Evolutionary conservation across 2,329 filamentous ascomycete species (phyloP).

Genomic region (Drechslerella dactyloides): DNA sequence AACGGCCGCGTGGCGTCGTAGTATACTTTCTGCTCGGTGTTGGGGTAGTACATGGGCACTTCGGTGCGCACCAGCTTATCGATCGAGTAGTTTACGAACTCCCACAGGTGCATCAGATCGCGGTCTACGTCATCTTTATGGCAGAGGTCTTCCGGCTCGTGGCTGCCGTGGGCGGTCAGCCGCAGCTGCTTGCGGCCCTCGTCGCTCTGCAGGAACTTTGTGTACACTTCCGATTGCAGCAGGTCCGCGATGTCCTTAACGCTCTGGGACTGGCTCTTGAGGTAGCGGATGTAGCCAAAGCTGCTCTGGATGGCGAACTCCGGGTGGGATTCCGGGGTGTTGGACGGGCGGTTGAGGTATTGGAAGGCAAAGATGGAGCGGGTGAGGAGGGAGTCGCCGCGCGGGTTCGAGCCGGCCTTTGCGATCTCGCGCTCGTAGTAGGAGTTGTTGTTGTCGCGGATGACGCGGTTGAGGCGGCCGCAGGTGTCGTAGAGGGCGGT

Average conservation of each 20-base stretch:
- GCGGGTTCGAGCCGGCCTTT: slow-evolving; percentile 47
- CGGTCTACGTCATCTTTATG: slow-evolving; percentile 45
- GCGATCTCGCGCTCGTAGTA: slow-evolving; percentile 46
- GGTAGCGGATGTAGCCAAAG: slow-evolving; percentile 45
- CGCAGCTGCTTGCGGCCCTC: slow-evolving; percentile 45
- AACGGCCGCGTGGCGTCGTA: slow-evolving; percentile 40
- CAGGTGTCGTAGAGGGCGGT: slow-evolving; percentile 47
- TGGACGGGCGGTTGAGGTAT: slow-evolving; percentile 41
- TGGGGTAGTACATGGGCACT: slow-evolving; percentile 48
- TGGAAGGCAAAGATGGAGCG: slow-evolving; percentile 51
- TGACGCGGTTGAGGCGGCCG: slow-evolving; percentile 40
- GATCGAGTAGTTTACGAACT: slow-evolving; percentile 48
- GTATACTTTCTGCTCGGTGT: slow-evolving; percentile 28
- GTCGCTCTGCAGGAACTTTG: slow-evolving; percentile 29
- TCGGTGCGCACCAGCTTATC: slow-evolving; percentile 38
- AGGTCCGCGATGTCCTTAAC: slow-evolving; percentile 46
- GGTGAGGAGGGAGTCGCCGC: slow-evolving; percentile 45
- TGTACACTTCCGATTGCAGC: slow-evolving; percentile 37
- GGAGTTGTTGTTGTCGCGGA: slow-evolving; percentile 45
- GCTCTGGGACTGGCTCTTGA: slow-evolving; percentile 36
- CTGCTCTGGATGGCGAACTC: slow-evolving; percentile 42
- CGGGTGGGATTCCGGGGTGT: slow-evolving; percentile 28
- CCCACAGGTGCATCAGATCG: slow-evolving; percentile 50
- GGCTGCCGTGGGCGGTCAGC: slow-evolving; percentile 43
- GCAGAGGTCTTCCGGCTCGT: slow-evolving; percentile 47